Evolutionary conservation across 495 filamentous ascomycete genomes (phyloP).

Genomic region (Penicillium odoratum): DNA sequence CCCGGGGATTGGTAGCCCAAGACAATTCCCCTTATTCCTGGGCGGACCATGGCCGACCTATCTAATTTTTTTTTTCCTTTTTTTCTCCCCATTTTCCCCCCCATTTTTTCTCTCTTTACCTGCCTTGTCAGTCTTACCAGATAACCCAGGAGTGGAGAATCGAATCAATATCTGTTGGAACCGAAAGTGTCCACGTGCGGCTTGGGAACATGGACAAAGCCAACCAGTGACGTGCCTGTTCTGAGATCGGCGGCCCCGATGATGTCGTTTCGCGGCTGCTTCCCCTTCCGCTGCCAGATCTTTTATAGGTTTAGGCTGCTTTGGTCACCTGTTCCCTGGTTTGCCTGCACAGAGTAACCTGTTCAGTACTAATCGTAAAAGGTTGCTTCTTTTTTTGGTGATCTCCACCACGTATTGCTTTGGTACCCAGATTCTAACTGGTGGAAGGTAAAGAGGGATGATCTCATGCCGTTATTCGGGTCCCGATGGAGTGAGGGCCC

Average conservation of each 20-base stretch:
- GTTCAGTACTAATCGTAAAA: background rate
- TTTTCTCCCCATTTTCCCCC: background rate
- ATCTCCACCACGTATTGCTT: slow-evolving; percentile 12
- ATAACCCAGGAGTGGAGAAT: background rate
- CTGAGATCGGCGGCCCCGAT: slow-evolving; percentile 25
- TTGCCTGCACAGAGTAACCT: background rate
- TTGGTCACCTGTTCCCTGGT: background rate
- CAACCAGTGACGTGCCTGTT: slow-evolving; percentile 16
- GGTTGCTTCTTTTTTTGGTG: background rate
- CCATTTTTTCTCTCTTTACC: background rate
- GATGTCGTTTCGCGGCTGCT: slow-evolving; percentile 23
- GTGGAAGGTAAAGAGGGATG: background rate
- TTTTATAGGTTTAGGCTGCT: slow-evolving; percentile 5
- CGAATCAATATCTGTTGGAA: background rate
- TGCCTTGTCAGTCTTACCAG: background rate
- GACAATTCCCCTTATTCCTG: background rate
- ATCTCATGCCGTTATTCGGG: slow-evolving; percentile 9
- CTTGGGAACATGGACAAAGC: slow-evolving; percentile 2
- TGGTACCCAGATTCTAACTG: slow-evolving; percentile 11
- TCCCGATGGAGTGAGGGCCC: slow-evolving; percentile 3
- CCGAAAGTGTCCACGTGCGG: slow-evolving; percentile 12
- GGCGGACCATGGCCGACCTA: background rate
- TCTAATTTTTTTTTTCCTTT: slow-evolving; percentile 5
- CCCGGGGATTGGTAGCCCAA: background rate
- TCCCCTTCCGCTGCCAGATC: slow-evolving; percentile 19